Evolutionary conservation across 2,329 filamentous ascomycete genomes (phyloP).

Genomic region (Raffaelea albimanens): DNA sequence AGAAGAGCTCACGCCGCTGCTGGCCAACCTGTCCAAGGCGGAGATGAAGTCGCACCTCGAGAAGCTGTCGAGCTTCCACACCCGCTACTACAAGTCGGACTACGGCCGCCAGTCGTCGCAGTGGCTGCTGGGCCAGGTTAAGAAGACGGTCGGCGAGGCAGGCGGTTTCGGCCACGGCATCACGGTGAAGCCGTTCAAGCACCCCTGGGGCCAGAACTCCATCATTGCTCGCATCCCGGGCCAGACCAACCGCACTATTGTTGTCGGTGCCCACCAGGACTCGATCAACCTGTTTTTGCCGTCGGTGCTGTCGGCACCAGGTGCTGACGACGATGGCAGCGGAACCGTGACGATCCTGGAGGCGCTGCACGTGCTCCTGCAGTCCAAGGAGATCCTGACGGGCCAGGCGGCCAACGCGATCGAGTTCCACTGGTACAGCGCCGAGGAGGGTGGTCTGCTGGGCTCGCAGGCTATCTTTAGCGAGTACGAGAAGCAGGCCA

Average conservation of each 20-base stretch:
- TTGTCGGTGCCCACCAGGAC: slow-evolving; percentile 89
- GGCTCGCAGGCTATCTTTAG: slow-evolving; percentile 86
- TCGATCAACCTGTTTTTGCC: slow-evolving; percentile 90
- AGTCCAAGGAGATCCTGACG: slow-evolving; percentile 57
- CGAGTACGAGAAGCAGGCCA: slow-evolving; percentile 61
- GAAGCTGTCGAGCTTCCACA: slow-evolving; percentile 70
- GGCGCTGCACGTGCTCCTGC: slow-evolving; percentile 71
- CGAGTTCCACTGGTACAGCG: slow-evolving; percentile 95
- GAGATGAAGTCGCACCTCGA: slow-evolving; percentile 73
- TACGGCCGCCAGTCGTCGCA: slow-evolving; percentile 76
- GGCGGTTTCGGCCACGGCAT: slow-evolving; percentile 60
- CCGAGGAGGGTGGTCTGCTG: slow-evolving; percentile 78
- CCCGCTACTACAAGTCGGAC: slow-evolving; percentile 68
- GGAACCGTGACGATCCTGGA: slow-evolving; percentile 93
- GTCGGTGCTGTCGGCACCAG: slow-evolving; percentile 72
- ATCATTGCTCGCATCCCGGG: slow-evolving; percentile 90
- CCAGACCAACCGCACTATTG: slow-evolving; percentile 70
- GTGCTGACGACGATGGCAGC: slow-evolving; percentile 91
- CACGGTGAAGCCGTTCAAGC: slow-evolving; percentile 62
- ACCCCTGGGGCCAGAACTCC: slow-evolving; percentile 82
- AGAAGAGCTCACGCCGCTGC: slow-evolving; percentile 55
- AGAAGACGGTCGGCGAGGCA: slow-evolving; percentile 58
- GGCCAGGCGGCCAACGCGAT: slow-evolving; percentile 76
- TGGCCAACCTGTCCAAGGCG: slow-evolving; percentile 60
- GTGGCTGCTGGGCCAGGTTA: slow-evolving; percentile 74